Percentiles rank a stretch among this genome's conserved stretches.
phyloP scores from a whole-genome alignment of 2,329 filamentous ascomycete genomes.

The Cryphonectria japonica region DNA sequence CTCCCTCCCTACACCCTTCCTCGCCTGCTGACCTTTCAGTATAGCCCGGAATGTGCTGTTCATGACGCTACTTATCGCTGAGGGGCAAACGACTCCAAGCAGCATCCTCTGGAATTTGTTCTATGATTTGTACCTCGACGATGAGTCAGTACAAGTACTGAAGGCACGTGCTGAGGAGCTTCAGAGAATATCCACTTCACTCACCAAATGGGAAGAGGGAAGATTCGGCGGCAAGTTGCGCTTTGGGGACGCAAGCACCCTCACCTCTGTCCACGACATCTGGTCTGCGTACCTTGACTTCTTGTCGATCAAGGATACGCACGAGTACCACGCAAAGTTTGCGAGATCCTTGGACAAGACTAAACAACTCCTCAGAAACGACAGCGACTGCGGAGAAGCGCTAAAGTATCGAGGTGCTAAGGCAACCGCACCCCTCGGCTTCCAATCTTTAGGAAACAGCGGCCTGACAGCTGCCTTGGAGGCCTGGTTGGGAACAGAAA shows the following conservation, averaged over 20 bases:
- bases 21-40: constrained; percentile 15
- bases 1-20: neutral
- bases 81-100: constrained; percentile 33
- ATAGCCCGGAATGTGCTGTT: constrained; percentile 60
- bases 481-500: constrained; percentile 22
- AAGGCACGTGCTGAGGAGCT: constrained; percentile 50
- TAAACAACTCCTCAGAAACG: neutral
- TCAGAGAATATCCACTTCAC: constrained; percentile 40
- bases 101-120: constrained; percentile 57
- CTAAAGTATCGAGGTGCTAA: neutral
- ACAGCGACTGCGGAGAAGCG: neutral
- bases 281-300: constrained; percentile 44
- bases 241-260: constrained; percentile 25
- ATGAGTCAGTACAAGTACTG: constrained; percentile 42
- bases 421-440: constrained; percentile 17
- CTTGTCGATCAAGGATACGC: constrained; percentile 27
- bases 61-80: constrained; percentile 54
- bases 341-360: constrained; percentile 20
- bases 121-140: constrained; percentile 55
- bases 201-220: constrained; percentile 48
- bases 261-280: constrained; percentile 44
- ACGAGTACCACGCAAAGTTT: constrained; percentile 31
- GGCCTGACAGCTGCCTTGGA: constrained; percentile 4
- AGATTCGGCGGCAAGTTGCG: constrained; percentile 43
- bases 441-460: neutral